These are phyloP conservation scores for Crithidia bombi DNA, from an alignment of 208 protist genomes.

Conservation along the genomic window DNA sequence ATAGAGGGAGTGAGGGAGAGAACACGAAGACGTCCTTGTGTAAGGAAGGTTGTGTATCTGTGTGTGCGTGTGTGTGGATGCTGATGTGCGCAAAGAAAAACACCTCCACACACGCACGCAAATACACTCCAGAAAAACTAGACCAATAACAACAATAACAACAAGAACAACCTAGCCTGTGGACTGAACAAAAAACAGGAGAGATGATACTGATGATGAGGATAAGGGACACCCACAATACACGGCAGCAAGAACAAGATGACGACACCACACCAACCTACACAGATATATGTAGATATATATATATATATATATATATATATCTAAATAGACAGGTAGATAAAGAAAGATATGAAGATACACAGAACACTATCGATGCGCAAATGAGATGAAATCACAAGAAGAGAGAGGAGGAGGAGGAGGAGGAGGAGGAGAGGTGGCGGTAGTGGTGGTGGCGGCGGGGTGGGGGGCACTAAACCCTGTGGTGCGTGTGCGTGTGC, in stretches of 20 bases:
- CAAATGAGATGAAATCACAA: background rate
- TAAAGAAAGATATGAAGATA: background rate
- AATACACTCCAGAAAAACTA: background rate
- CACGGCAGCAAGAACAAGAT: slow-evolving; percentile 5
- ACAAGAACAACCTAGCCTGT: background rate
- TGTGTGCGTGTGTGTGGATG: too few species aligned
- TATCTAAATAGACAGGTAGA: background rate
- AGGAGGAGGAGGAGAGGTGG: too few species aligned
- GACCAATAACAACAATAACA: background rate
- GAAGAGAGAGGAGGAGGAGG: background rate
- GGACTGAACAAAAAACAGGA: background rate
- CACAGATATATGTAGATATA: background rate
- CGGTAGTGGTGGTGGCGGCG: too few species aligned
- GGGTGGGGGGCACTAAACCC: too few species aligned
- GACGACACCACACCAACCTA: background rate
- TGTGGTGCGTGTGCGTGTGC: too few species aligned
- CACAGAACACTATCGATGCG: too few species aligned
- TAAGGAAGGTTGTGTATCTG: too few species aligned
- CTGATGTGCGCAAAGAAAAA: background rate
- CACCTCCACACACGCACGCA: background rate
- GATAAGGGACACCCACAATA: slow-evolving; percentile 3
- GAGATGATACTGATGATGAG: background rate
- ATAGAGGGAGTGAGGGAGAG: background rate
- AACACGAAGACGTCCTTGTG: too few species aligned
- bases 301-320: background rate